Conservation (phyloP, 495 filamentous ascomycete species). For the Aspergillus bertholletiae region DNA sequence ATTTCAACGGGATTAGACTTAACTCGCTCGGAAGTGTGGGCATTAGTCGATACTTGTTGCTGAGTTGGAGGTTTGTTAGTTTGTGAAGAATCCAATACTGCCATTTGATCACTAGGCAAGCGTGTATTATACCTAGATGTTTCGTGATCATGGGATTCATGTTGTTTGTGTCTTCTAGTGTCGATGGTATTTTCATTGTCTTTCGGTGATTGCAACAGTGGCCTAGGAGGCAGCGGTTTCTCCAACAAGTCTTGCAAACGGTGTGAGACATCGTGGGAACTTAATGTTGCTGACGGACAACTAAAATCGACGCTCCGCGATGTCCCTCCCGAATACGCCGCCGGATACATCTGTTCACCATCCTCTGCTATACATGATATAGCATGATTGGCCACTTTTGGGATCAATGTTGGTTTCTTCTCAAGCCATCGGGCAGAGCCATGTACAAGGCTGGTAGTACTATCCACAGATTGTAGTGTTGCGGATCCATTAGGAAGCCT, state of each 20-base stretch:
- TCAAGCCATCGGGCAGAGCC: not conserved
- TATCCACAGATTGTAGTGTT: conserved; percentile 24
- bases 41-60: not conserved
- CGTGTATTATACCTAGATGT: not conserved
- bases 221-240: conserved; percentile 26
- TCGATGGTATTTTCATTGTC: not conserved
- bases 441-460: conserved; percentile 12
- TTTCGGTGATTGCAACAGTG: conserved; percentile 11
- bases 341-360: conserved; percentile 24
- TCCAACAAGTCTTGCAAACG: conserved; percentile 40
- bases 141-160: not conserved
- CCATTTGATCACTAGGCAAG: not conserved
- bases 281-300: not conserved
- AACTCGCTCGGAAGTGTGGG: not conserved
- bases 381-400: conserved; percentile 12
- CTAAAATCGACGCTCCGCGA: not conserved
- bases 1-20: conserved; percentile 6
- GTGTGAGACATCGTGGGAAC: conserved; percentile 1
- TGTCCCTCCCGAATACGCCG: not conserved
- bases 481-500: not conserved
- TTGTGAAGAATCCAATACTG: not conserved
- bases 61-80: not conserved
- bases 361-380: conserved; percentile 41
- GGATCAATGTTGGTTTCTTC: conserved; percentile 11
- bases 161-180: not conserved